Percentiles rank a stretch among this genome's conserved stretches.
Conservation (phyloP, 1,139 yeast species). For the Yamadazyma triangularis region DNA sequence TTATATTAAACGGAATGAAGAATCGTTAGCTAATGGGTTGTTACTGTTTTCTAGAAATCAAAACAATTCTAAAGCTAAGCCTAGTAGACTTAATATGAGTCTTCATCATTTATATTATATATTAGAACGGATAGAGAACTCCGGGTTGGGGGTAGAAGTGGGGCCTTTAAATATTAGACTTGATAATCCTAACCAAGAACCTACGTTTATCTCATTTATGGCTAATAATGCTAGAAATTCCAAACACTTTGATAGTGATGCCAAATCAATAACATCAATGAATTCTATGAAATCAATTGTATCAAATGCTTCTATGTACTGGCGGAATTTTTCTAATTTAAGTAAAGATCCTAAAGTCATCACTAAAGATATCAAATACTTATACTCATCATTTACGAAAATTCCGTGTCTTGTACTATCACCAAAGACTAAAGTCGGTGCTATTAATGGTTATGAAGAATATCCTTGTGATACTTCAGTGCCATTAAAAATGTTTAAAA, state of each 20-base stretch:
- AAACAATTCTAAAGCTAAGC: conserved; percentile 32
- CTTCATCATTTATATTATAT: conserved; percentile 62
- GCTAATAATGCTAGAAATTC: conserved; percentile 44
- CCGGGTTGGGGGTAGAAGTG: conserved; percentile 50
- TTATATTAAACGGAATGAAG: conserved; percentile 40
- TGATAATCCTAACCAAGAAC: conserved; percentile 56
- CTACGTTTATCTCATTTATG: conserved; percentile 50
- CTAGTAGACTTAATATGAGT: conserved; percentile 53
- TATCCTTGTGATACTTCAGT: conserved; percentile 70
- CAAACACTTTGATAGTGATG: conserved; percentile 49
- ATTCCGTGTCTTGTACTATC: conserved; percentile 59
- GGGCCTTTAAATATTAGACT: conserved; percentile 61
- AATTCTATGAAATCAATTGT: conserved; percentile 58
- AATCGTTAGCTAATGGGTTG: conserved; percentile 43
- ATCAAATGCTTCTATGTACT: conserved; percentile 40
- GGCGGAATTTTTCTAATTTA: conserved; percentile 32
- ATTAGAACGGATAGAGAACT: conserved; percentile 51
- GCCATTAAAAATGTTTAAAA: conserved; percentile 57
- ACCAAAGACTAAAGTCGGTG: conserved; percentile 53
- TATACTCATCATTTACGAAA: conserved; percentile 63
- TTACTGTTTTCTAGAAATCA: conserved; percentile 36
- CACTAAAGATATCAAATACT: conserved; percentile 49
- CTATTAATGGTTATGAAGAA: conserved; percentile 61
- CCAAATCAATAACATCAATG: conserved; percentile 58
- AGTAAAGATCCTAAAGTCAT: conserved; percentile 41